Conservation (phyloP, 345 rosid species). For the Aquilaria sinensis region DNA sequence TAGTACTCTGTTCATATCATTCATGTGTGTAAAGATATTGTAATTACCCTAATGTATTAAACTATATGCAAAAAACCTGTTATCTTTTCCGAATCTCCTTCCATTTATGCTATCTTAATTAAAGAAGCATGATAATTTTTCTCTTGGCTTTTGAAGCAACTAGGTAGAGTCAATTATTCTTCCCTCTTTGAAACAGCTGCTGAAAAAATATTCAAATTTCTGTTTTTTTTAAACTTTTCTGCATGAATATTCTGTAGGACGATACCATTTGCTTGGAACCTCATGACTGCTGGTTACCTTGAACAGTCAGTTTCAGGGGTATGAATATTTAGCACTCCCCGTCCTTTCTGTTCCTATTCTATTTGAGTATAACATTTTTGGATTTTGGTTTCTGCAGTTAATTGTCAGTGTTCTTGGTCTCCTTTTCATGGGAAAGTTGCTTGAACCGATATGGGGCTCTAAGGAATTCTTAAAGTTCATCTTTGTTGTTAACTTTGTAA, state of each 20-base stretch:
- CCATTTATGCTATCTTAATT: neutral
- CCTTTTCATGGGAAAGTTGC: slow-evolving; percentile 86
- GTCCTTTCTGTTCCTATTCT: neutral
- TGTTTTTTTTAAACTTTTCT: slow-evolving; percentile 2
- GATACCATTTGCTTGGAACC: slow-evolving; percentile 97
- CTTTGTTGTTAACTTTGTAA: slow-evolving; percentile 71
- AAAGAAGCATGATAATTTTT: no score
- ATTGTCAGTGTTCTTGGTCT: slow-evolving; percentile 68
- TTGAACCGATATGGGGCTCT: slow-evolving; percentile 96
- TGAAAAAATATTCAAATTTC: no score
- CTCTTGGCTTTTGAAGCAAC: no score
- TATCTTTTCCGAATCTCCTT: no score
- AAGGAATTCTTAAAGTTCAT: slow-evolving; percentile 95
- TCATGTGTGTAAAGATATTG: no score
- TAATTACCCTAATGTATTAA: no score
- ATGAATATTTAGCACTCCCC: slow-evolving; percentile 18
- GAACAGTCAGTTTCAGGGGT: slow-evolving; percentile 89
- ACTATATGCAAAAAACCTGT: neutral
- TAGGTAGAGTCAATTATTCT: no score
- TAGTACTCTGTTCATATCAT: no score
- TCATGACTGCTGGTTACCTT: slow-evolving; percentile 81
- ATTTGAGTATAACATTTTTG: slow-evolving; percentile 12
- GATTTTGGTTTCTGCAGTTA: slow-evolving; percentile 34
- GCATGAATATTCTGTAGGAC: slow-evolving; percentile 51
- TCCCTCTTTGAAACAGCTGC: no score